Percentiles rank a stretch among this genome's conserved stretches.
phyloP scores from a whole-genome alignment of 2,329 filamentous ascomycete species.

The Cladorrhinum sp. region DNA sequence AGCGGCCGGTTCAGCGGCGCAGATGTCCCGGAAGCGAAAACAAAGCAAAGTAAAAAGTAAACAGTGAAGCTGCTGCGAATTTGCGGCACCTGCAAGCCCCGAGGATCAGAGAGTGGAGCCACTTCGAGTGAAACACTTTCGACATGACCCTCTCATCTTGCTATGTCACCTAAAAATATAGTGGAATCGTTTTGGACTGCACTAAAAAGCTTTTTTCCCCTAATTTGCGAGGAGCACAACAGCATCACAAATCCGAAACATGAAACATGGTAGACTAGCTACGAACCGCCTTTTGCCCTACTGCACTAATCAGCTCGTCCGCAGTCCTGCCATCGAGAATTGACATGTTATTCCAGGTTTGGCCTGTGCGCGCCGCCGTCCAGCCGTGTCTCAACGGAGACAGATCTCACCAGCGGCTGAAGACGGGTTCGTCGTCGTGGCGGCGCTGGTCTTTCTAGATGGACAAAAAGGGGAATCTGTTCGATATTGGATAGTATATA shows the following conservation, averaged over 20 bases:
- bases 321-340: not conserved
- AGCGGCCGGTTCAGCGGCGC: not conserved
- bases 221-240: not conserved
- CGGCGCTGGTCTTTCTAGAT: not conserved
- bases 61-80: not conserved
- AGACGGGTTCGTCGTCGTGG: not conserved
- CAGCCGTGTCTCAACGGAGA: not conserved
- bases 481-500: not conserved
- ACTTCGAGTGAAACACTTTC: slow-evolving; percentile 4
- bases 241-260: not conserved
- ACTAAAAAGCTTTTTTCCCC: not conserved
- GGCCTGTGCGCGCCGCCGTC: not conserved
- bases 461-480: not conserved
- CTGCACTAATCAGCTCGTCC: not conserved
- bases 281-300: not conserved
- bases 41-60: not conserved
- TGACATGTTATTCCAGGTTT: not conserved
- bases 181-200: no score
- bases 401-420: slow-evolving; percentile 8
- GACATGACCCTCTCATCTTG: slow-evolving; percentile 8
- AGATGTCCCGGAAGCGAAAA: not conserved
- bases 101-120: not conserved
- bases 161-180: slow-evolving; percentile 5
- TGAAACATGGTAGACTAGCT: not conserved
- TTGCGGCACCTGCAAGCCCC: not conserved